Evolutionary conservation across 768 basidiomycete genomes (phyloP).

Genomic region (Lactarius psammicola): DNA sequence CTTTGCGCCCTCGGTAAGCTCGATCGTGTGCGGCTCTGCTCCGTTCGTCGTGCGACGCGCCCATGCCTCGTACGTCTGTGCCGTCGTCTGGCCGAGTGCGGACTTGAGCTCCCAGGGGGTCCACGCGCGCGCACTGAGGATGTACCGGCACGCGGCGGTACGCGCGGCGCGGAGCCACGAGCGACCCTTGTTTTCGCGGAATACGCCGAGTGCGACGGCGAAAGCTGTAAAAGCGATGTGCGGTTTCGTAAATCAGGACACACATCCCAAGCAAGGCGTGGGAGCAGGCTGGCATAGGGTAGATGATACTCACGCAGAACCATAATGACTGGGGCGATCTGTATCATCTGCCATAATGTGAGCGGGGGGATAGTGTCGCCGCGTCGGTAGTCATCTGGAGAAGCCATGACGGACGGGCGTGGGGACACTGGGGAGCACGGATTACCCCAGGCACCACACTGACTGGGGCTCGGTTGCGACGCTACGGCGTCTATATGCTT

Average conservation of each 20-base stretch:
- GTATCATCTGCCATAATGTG: neutral
- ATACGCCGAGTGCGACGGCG: neutral
- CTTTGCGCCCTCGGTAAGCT: constrained; percentile 8
- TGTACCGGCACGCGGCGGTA: neutral
- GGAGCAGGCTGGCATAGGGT: neutral
- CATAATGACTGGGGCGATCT: neutral
- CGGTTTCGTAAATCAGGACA: neutral
- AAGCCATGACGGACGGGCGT: neutral
- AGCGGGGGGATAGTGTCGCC: neutral
- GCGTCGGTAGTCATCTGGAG: neutral
- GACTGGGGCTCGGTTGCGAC: too few species aligned
- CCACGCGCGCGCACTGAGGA: neutral
- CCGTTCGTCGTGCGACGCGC: neutral
- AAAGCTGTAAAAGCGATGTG: neutral
- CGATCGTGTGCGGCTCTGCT: constrained; percentile 6
- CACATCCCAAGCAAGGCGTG: neutral
- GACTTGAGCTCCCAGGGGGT: neutral
- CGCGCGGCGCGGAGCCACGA: constrained; percentile 7
- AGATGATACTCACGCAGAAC: neutral
- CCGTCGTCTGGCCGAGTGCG: neutral
- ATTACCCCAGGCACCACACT: too few species aligned
- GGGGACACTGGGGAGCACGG: neutral
- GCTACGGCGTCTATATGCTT: neutral
- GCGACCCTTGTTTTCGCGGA: constrained; percentile 14
- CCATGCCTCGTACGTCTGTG: neutral